Conservation (phyloP, 257 asterid genomes). For the Capsicum rhomboideum region DNA sequence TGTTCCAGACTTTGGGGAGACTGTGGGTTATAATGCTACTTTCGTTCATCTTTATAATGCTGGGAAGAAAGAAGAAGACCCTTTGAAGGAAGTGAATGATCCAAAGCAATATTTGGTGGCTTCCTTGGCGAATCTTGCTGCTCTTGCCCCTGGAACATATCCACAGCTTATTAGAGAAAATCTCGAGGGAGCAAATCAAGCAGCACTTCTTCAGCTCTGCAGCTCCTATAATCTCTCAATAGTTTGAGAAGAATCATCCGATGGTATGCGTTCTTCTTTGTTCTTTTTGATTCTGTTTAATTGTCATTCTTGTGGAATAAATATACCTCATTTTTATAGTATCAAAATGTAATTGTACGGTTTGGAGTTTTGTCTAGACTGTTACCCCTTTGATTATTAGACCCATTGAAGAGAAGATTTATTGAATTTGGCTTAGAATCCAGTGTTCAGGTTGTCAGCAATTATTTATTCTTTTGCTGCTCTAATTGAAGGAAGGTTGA, state of each 20-base stretch:
- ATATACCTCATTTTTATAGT: not conserved
- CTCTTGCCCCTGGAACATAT: constrained; percentile 58
- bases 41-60: constrained; percentile 67
- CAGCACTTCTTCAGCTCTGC: constrained; percentile 74
- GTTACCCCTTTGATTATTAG: not conserved
- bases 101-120: constrained; percentile 77
- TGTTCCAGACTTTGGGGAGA: constrained; percentile 81
- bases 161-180: constrained; percentile 46
- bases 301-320: not conserved
- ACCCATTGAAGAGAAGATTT: not conserved
- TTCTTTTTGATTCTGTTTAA: not conserved
- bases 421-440: not conserved
- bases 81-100: constrained; percentile 69
- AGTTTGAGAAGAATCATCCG: constrained; percentile 27
- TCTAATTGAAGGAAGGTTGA: not conserved
- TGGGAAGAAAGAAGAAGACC: constrained; percentile 87
- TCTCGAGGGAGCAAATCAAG: constrained; percentile 72
- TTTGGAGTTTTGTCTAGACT: not conserved
- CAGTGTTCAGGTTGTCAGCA: not conserved
- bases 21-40: constrained; percentile 67
- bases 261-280: not conserved
- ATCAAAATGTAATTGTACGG: not conserved
- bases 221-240: constrained; percentile 43
- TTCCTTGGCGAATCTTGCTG: constrained; percentile 57
- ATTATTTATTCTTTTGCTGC: not conserved